These are phyloP conservation scores for Aspergillus carlsbadensis DNA, from an alignment of 495 filamentous ascomycete species.

Conservation along the genomic window DNA sequence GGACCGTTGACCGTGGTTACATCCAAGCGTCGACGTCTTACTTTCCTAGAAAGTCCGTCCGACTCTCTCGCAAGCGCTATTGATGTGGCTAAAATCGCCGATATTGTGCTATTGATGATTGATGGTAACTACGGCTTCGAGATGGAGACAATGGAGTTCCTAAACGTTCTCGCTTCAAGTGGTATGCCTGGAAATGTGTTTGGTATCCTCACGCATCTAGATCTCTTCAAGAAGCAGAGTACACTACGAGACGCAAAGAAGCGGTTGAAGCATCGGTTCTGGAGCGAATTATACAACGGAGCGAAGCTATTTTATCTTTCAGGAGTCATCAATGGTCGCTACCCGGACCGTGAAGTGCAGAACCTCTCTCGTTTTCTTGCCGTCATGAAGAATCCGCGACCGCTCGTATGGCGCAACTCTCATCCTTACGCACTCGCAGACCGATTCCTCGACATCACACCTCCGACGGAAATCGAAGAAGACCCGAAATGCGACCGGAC, in stretches of 20 bases:
- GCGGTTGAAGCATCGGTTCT: constrained; percentile 89
- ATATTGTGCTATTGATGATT: constrained; percentile 96
- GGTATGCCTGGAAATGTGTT: constrained; percentile 99
- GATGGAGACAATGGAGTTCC: constrained; percentile 99
- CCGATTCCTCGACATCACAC: constrained; percentile 90
- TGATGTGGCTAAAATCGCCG: constrained; percentile 92
- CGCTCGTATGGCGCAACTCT: constrained; percentile 92
- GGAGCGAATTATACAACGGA: constrained; percentile 94
- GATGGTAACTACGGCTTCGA: constrained; percentile 98
- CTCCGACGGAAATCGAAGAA: constrained; percentile 84
- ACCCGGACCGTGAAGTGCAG: constrained; percentile 94
- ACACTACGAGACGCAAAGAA: constrained; percentile 90
- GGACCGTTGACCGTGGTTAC: constrained; percentile 95
- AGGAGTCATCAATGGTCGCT: constrained; percentile 92
- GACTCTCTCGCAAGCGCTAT: constrained; percentile 91
- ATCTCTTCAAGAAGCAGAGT: constrained; percentile 90
- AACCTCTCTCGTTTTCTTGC: constrained; percentile 92
- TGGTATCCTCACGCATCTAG: constrained; percentile 92
- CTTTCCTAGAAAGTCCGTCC: constrained; percentile 94
- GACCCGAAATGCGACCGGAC: constrained; percentile 86
- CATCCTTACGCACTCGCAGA: constrained; percentile 94
- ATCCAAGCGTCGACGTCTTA: constrained; percentile 86
- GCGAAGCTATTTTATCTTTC: constrained; percentile 96
- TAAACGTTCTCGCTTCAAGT: constrained; percentile 83
- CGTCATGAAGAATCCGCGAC: constrained; percentile 98